Conservation (phyloP, 108 stramenopile genomes). For the Pseudonitzschia delicatissima region DNA sequence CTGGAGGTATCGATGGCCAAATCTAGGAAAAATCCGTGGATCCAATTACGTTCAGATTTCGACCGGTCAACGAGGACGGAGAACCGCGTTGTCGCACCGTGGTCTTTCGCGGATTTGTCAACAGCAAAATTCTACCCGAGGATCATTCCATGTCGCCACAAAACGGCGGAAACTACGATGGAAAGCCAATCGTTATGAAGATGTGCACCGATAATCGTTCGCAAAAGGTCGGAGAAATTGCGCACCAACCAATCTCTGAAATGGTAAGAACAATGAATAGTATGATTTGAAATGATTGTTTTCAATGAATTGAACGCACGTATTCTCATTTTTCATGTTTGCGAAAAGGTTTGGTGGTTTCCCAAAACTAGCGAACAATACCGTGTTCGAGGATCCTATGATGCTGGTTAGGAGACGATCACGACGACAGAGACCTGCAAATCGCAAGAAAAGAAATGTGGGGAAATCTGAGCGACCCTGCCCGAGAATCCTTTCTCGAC, state of each 20-base stretch:
- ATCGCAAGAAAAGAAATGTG: conserved; percentile 71
- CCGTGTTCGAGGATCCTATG: conserved; percentile 68
- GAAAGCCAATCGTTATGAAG: conserved; percentile 47
- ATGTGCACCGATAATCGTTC: conserved; percentile 82
- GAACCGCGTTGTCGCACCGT: conserved; percentile 85
- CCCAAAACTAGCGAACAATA: conserved; percentile 85
- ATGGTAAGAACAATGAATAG: conserved; percentile 27
- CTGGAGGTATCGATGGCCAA: conserved; percentile 70
- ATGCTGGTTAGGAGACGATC: conserved; percentile 63
- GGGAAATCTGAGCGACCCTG: conserved; percentile 71
- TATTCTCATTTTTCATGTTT: no score
- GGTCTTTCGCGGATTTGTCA: conserved; percentile 62
- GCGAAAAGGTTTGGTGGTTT: conserved; percentile 75
- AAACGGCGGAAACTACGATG: not conserved
- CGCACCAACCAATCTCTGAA: conserved; percentile 44
- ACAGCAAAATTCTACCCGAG: conserved; percentile 22
- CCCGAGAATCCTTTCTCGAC: conserved; percentile 77
- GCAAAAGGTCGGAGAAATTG: conserved; percentile 49
- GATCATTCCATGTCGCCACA: conserved; percentile 20
- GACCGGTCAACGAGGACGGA: conserved; percentile 52
- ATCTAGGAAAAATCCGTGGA: conserved; percentile 82
- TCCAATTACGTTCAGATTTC: conserved; percentile 89
- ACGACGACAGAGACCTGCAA: conserved; percentile 32
- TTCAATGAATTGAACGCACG: not conserved
- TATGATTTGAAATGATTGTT: not conserved